Base-by-base conservation (phyloP, 495 filamentous ascomycete genomes). In the Aspergillus olivimuriae region DNA sequence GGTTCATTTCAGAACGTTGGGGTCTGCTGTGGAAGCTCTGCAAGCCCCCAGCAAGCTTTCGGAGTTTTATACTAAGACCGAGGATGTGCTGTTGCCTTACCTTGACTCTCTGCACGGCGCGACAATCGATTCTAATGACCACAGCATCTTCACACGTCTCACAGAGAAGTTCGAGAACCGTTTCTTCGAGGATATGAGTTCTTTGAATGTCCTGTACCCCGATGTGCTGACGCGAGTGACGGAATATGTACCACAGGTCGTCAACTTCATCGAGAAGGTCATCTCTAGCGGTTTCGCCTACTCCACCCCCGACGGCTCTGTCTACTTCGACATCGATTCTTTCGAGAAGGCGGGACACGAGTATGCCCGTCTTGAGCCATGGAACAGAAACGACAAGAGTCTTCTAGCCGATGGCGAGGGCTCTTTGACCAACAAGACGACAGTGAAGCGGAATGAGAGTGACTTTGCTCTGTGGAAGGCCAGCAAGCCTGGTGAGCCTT, bases 391-490 rank as follows among this genome's bases (percentile, higher is more conserved):
- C 41, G 82, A 97, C 59, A 81, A 86, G 58, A 80, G 80, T 4
- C 65, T 95, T 18, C 78, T 84, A 45, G 89, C 86, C 3, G 91
- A 98, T 55, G 92, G 92, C 19, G 92, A 98, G 51, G 92, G 92
- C 2, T 79, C 88, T 0, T 57, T 97, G 34, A 77, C 83, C 1
- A 84, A 84, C 62, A 78, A 72, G 30, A 75, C 66, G 14, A 75
- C 57, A 41, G 81, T 67, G 69, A 94, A 95, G 61, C 77, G 80
- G 20, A 78, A 78, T 6, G 65, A 77, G 2, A 80, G 81, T 2
- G 91, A 98, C 57, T 98, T 98, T 64, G 92, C 89, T 2, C 71
- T 97, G 3, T 95, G 90, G 91, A 98, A 98, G 66, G 77, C 84
- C 28, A 89, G 83, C 0, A 96, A 94, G 65, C 78, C 85, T 3